Base-by-base conservation (phyloP, 352 stramenopile species). In the Phytophthora rubi region DNA sequence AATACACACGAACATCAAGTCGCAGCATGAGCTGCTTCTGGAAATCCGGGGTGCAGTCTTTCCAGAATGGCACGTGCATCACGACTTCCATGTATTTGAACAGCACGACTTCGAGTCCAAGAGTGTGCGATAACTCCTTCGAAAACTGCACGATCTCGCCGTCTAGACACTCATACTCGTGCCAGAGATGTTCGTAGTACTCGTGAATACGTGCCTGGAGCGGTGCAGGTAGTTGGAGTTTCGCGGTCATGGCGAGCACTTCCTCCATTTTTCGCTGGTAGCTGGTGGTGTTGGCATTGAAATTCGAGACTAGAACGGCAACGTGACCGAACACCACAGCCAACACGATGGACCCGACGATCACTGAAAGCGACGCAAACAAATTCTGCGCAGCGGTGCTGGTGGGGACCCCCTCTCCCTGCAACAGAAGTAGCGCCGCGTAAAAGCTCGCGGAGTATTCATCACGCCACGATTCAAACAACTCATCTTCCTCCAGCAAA, bases 181-280 rank as follows among this genome's bases (percentile, higher is more conserved):
- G 62, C 75, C 79, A 89, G 13, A 93, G 54, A 59, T 92, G 80
- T 18, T 83, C 80, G 54, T 92, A 93, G 39, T 91, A 92, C 47
- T 85, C 69, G 23, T 80, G 77, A 8, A 92, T 87, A 18, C 85
- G 71, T 16, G 92, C 81, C 1, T 85, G 83, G 2, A 94, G 48
- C 1, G 64, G 32, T 0, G 51, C 9, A 0, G 85, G 87, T 0
- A 95, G 68, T 21, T 80, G 57, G n/a, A 90, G 45, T 35, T 91
- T 88, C 4, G 52, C 60, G 61, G 89, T 93, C 54, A 80, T 71
- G 2, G 80, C 79, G 26, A 89, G 80, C 1, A 93, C 75, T 37
- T 71, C 55, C 48, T 92, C 85, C 81, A 90, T 87, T 51, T 92
- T 92, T 10, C 77, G 80, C 44, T 88, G 70, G 58, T 91, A 95